A percentile compares a stretch with the other conserved stretches of the same genome.
These are phyloP conservation scores for Ceratopteris richardii DNA, from an alignment of 75 land plant genomes.

Conservation along the genomic window DNA sequence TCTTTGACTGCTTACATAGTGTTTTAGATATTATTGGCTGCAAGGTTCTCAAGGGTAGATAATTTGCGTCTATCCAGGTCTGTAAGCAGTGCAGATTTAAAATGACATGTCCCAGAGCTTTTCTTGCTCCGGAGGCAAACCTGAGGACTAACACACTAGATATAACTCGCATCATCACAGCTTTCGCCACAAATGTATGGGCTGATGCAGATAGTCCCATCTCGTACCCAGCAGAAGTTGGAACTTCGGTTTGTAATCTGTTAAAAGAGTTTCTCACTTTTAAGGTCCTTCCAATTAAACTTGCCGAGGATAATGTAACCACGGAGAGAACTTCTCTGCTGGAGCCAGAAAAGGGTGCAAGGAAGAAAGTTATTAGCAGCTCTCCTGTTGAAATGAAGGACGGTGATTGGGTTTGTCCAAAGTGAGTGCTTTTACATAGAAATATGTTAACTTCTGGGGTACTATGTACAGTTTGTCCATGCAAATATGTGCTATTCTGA, in stretches of 20 bases:
- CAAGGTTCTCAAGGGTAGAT: background rate
- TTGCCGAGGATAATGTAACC: conserved; percentile 1
- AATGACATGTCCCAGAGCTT: conserved; percentile 70
- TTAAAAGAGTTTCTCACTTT: conserved; percentile 45
- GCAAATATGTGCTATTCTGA: too few species aligned
- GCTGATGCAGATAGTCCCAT: conserved; percentile 29
- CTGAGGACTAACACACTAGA: conserved; percentile 51
- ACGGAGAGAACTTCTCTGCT: conserved; percentile 3
- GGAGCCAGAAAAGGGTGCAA: background rate
- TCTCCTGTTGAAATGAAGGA: conserved; percentile 34
- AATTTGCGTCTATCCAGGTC: conserved; percentile 35
- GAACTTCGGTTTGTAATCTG: conserved; percentile 50
- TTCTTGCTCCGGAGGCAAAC: conserved; percentile 43
- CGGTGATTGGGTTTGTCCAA: conserved; percentile 87
- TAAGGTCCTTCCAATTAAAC: conserved; percentile 18
- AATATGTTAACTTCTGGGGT: background rate
- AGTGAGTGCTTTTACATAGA: conserved; percentile 30
- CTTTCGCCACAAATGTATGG: conserved; percentile 49
- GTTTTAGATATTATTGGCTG: background rate
- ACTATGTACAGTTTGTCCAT: conserved; percentile 11
- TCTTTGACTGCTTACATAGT: too few species aligned
- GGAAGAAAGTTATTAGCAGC: background rate
- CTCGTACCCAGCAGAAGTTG: conserved; percentile 31
- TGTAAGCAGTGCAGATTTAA: conserved; percentile 70
- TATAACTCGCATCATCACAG: conserved; percentile 61